phyloP scores from a whole-genome alignment of 768 basidiomycete species.

The Pholiota molesta region DNA sequence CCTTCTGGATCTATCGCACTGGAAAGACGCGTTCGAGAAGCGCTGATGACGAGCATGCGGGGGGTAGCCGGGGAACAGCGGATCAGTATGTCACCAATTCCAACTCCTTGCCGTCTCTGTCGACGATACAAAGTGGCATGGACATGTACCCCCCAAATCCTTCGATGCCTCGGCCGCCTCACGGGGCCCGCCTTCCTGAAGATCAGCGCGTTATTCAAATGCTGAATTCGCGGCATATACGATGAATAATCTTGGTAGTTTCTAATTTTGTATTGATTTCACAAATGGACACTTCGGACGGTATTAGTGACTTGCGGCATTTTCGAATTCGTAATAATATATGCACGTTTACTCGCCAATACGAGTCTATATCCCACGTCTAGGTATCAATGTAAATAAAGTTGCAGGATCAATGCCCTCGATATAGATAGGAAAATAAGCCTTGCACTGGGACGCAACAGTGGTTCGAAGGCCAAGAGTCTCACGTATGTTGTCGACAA shows the following conservation, averaged over 20 bases:
- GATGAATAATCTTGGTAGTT: slow-evolving; percentile 17
- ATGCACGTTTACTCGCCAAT: not conserved
- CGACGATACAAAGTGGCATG: slow-evolving; percentile 36
- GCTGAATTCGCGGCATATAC: slow-evolving; percentile 46
- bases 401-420: slow-evolving; percentile 5
- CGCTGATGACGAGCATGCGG: slow-evolving; percentile 33
- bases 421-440: slow-evolving; percentile 8
- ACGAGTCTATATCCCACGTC: not conserved
- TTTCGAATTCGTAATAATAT: slow-evolving; percentile 6
- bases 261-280: slow-evolving; percentile 9
- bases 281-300: not conserved
- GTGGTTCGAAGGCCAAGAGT: slow-evolving; percentile 1
- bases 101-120: slow-evolving; percentile 43
- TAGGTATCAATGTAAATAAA: slow-evolving; percentile 1
- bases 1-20: slow-evolving; percentile 49
- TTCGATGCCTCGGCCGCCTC: slow-evolving; percentile 28
- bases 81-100: slow-evolving; percentile 26
- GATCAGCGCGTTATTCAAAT: slow-evolving; percentile 65
- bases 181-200: slow-evolving; percentile 48
- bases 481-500: slow-evolving; percentile 7
- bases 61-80: slow-evolving; percentile 14
- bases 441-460: slow-evolving; percentile 1
- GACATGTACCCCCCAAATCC: slow-evolving; percentile 28
- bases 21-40: slow-evolving; percentile 45
- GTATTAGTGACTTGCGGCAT: not conserved